phyloP scores from a whole-genome alignment of 2,329 filamentous ascomycete species.

The Furcasterigmium furcatum region DNA sequence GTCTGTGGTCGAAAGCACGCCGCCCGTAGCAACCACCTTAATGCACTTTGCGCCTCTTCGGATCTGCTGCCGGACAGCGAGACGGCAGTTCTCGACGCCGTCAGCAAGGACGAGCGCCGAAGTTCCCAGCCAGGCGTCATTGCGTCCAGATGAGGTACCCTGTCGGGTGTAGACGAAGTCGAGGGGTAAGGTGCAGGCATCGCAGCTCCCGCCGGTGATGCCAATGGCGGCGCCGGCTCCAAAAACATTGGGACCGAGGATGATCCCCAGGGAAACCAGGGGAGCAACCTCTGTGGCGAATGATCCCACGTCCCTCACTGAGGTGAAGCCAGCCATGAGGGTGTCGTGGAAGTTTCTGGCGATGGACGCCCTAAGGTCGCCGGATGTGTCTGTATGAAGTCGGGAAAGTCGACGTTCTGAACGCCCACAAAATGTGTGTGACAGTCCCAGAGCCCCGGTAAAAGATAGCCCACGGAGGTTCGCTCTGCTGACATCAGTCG shows the following conservation, averaged over 20 bases:
- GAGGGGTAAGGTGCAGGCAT: constrained; percentile 31
- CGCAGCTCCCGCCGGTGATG: constrained; percentile 47
- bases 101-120: constrained; percentile 32
- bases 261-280: constrained; percentile 28
- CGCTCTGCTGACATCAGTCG: neutral
- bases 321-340: constrained; percentile 46
- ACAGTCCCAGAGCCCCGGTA: constrained; percentile 52
- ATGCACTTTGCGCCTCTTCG: constrained; percentile 44
- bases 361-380: constrained; percentile 34
- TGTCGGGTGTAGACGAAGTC: neutral
- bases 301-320: constrained; percentile 44
- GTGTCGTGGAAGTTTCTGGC: constrained; percentile 35
- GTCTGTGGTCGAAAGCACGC: constrained; percentile 36
- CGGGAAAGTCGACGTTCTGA: constrained; percentile 8
- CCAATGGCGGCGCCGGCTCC: constrained; percentile 37
- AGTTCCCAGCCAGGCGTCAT: neutral
- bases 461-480: constrained; percentile 35
- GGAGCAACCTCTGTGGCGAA: constrained; percentile 31
- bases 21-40: constrained; percentile 42
- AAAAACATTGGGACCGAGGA: constrained; percentile 47
- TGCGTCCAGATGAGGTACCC: neutral
- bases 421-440: constrained; percentile 45
- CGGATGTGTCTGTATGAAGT: constrained; percentile 16
- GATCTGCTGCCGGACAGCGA: constrained; percentile 36
- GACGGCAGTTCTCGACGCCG: constrained; percentile 40